Evolutionary conservation across 306 rosid genomes (phyloP).

Genomic region (Lathyrus tuberosus): DNA sequence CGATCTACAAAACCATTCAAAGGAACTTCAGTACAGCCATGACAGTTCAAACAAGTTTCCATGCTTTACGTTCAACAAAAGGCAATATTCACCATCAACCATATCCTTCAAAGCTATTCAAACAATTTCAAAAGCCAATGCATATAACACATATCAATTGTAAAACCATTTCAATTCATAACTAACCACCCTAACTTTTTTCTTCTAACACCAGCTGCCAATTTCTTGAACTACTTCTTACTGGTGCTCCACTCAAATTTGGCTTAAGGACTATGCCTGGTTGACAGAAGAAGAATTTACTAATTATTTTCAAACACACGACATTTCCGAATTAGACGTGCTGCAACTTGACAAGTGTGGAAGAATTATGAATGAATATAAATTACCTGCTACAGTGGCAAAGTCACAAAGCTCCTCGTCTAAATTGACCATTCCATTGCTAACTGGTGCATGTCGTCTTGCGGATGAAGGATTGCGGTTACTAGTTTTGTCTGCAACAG

Average conservation of each 20-base stretch:
- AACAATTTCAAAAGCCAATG: no score
- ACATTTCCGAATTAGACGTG: conserved; percentile 63
- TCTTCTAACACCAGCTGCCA: no score
- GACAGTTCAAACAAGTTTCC: no score
- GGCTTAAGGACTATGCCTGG: conserved; percentile 81
- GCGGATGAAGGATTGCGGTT: conserved; percentile 58
- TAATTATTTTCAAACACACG: conserved; percentile 49
- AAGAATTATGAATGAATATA: conserved; percentile 67
- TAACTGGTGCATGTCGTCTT: conserved; percentile 86
- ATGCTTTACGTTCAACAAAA: no score
- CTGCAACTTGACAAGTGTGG: conserved; percentile 88
- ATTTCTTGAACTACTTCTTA: conserved; percentile 56
- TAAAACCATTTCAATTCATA: no score
- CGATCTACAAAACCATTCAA: no score
- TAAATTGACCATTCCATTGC: conserved; percentile 57
- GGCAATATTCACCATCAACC: no score
- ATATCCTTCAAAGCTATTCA: no score
- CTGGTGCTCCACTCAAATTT: conserved; percentile 73
- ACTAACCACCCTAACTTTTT: no score
- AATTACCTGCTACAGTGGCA: conserved; percentile 51
- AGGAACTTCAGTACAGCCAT: no score
- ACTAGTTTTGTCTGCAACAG: conserved; percentile 71
- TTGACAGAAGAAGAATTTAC: conserved; percentile 68
- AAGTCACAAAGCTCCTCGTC: conserved; percentile 54
- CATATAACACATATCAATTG: no score